Evolutionary conservation across 495 filamentous ascomycete species (phyloP).

Genomic region (Lophiotrema nucula): DNA sequence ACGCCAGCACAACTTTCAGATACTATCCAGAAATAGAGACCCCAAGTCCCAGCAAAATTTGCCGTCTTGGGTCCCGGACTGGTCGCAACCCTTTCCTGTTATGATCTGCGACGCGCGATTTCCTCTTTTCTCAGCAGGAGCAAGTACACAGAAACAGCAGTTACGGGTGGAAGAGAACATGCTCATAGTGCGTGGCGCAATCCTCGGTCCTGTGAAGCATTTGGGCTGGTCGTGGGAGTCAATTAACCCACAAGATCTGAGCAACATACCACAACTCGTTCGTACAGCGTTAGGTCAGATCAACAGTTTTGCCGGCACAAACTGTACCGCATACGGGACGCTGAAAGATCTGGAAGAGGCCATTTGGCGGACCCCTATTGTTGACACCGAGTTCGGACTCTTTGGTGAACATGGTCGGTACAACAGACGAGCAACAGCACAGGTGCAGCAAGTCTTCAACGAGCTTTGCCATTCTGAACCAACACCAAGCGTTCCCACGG

Average conservation of each 20-base stretch:
- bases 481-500: not conserved
- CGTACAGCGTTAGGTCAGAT: not conserved
- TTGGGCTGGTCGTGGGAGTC: constrained; percentile 1
- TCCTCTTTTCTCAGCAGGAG: constrained; percentile 12
- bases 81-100: constrained; percentile 10
- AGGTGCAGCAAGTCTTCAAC: not conserved
- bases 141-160: not conserved
- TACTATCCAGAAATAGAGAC: constrained; percentile 11
- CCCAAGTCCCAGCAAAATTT: constrained; percentile 7
- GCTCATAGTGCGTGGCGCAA: not conserved
- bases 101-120: not conserved
- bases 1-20: constrained; percentile 4
- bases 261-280: not conserved
- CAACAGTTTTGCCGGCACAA: not conserved
- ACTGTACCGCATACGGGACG: not conserved
- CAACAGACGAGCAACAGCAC: not conserved
- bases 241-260: not conserved
- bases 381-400: not conserved
- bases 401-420: not conserved
- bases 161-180: constrained; percentile 3
- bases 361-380: not conserved
- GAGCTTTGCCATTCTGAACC: not conserved
- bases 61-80: constrained; percentile 28
- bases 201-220: not conserved
- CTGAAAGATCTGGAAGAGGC: not conserved